These are phyloP conservation scores for Aquilaria malaccensis DNA, from an alignment of 345 rosid genomes.

Conservation along the genomic window DNA sequence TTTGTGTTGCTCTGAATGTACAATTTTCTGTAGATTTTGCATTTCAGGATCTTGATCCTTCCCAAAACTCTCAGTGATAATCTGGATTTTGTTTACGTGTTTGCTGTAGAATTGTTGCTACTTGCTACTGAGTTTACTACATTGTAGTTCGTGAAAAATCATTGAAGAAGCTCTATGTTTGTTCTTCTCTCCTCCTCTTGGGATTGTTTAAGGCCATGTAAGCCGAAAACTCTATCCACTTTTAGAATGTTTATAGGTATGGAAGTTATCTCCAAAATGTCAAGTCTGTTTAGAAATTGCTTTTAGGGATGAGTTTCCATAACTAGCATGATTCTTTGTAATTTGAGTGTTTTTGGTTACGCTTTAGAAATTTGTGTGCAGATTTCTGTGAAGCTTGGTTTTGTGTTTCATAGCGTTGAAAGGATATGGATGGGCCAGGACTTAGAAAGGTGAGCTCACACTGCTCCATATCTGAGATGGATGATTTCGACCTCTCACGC, in stretches of 20 bases:
- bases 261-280: too few relatives aligned
- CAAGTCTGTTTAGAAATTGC: not conserved
- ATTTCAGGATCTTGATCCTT: slow-evolving; percentile 28
- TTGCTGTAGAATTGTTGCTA: not conserved
- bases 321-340: slow-evolving; percentile 7
- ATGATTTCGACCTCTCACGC: slow-evolving; percentile 70
- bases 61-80: not conserved
- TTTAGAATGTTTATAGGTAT: too few relatives aligned
- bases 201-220: too few relatives aligned
- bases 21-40: slow-evolving; percentile 5
- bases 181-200: too few relatives aligned
- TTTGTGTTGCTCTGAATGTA: not conserved
- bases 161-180: not conserved
- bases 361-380: slow-evolving; percentile 2
- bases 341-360: not conserved
- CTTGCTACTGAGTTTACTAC: slow-evolving; percentile 11
- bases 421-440: slow-evolving; percentile 56
- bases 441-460: slow-evolving; percentile 67
- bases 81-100: not conserved
- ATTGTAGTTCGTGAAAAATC: slow-evolving; percentile 1
- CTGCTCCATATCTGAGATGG: slow-evolving; percentile 71
- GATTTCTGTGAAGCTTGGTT: slow-evolving; percentile 4
- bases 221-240: too few relatives aligned
- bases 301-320: slow-evolving; percentile 3
- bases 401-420: slow-evolving; percentile 12